Evolutionary conservation across 2,329 filamentous ascomycete species (phyloP).

Genomic region (Pseudocercospora macadamiae): DNA sequence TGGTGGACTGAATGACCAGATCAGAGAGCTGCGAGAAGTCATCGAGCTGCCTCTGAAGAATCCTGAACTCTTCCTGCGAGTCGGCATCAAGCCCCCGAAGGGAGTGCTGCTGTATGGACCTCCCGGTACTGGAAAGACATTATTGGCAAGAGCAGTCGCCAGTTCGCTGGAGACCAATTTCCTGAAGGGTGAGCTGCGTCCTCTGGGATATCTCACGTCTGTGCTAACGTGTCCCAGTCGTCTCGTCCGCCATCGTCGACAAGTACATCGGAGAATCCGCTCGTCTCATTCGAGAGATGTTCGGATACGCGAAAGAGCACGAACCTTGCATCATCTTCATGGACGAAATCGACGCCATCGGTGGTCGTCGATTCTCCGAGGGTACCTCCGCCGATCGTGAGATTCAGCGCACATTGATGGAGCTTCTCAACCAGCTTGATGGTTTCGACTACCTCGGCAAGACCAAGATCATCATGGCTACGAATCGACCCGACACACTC

Average conservation of each 20-base stretch:
- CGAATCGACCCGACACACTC: slow-evolving; percentile 93
- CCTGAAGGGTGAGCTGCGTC: slow-evolving; percentile 71
- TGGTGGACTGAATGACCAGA: slow-evolving; percentile 96
- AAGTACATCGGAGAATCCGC: slow-evolving; percentile 99
- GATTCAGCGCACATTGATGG: slow-evolving; percentile 98
- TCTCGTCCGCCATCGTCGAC: slow-evolving; percentile 98
- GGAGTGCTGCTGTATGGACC: slow-evolving; percentile 95
- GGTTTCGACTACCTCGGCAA: slow-evolving; percentile 99
- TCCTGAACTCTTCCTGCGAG: slow-evolving; percentile 92
- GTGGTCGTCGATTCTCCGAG: slow-evolving; percentile 93
- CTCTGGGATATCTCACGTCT: no score
- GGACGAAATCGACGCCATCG: slow-evolving; percentile 99
- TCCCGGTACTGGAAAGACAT: slow-evolving; percentile 94
- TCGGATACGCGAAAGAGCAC: slow-evolving; percentile 98
- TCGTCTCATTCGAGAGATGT: slow-evolving; percentile 97
- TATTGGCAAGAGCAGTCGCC: slow-evolving; percentile 90
- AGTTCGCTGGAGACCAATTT: slow-evolving; percentile 98
- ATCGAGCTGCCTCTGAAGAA: slow-evolving; percentile 98
- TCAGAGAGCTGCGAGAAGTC: slow-evolving; percentile 93
- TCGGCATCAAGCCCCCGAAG: slow-evolving; percentile 98
- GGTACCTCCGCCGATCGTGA: slow-evolving; percentile 97
- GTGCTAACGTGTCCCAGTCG: slow-evolving; percentile 61
- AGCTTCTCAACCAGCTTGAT: slow-evolving; percentile 96
- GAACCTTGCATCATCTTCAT: slow-evolving; percentile 99
- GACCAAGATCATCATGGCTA: slow-evolving; percentile 99